Conservation (phyloP, 2,329 filamentous ascomycete genomes). For the Parascedosporium putredinis region DNA sequence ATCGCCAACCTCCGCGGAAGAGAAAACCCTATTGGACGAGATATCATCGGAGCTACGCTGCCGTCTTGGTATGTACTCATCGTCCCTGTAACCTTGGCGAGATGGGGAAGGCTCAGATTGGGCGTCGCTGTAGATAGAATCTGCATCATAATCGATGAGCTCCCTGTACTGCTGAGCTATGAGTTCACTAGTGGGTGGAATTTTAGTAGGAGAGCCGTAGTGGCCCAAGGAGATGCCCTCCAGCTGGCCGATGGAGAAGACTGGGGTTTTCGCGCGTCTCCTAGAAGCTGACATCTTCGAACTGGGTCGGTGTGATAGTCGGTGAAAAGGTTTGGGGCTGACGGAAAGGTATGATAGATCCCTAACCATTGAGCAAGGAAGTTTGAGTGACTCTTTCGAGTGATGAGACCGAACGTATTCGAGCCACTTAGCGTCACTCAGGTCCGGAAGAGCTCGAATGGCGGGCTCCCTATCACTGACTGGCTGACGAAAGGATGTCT, state of each 20-base stretch:
- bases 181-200: constrained; percentile 26
- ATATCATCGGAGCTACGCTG: constrained; percentile 5
- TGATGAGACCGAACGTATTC: constrained; percentile 16
- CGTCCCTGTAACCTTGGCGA: constrained; percentile 1
- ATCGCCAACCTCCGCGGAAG: background rate
- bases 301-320: background rate
- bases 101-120: constrained; percentile 2
- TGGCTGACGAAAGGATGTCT: background rate
- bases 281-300: constrained; percentile 8
- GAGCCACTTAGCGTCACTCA: constrained; percentile 23
- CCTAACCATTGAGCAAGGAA: constrained; percentile 2
- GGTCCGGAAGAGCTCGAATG: constrained; percentile 19
- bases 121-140: constrained; percentile 4
- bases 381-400: constrained; percentile 5
- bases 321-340: background rate
- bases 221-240: constrained; percentile 18
- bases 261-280: constrained; percentile 31
- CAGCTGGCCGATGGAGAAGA: constrained; percentile 33
- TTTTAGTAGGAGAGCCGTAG: constrained; percentile 12
- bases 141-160: constrained; percentile 21
- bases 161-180: constrained; percentile 37
- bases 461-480: constrained; percentile 8
- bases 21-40: background rate
- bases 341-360: constrained; percentile 3
- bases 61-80: constrained; percentile 4